Evolutionary conservation across 768 basidiomycete genomes (phyloP).

Genomic region (Hygrocybe punicea): DNA sequence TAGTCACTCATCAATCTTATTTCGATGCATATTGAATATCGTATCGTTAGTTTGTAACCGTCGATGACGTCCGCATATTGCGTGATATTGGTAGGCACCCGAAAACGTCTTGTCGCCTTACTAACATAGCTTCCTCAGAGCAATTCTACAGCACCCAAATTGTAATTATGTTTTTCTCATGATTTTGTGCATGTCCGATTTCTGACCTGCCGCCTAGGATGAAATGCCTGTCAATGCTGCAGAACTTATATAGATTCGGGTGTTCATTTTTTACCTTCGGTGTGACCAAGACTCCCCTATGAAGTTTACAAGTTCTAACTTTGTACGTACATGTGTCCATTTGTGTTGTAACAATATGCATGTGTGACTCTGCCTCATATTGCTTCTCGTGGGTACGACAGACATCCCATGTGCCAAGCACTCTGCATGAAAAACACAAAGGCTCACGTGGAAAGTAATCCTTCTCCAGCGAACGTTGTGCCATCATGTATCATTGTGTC

Average conservation of each 20-base stretch:
- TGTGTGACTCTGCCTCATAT: too few species aligned
- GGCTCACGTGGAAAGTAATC: too few species aligned
- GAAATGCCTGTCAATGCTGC: slow-evolving; percentile 99
- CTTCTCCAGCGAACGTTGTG: too few species aligned
- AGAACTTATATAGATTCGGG: slow-evolving; percentile 72
- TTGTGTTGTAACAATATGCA: too few species aligned
- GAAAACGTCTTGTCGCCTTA: not conserved
- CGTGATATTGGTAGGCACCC: slow-evolving; percentile 83
- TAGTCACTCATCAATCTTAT: slow-evolving; percentile 26
- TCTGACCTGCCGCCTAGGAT: slow-evolving; percentile 52
- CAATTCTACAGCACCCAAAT: slow-evolving; percentile 97
- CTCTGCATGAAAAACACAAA: too few species aligned
- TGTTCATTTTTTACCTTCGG: not conserved
- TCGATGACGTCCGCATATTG: slow-evolving; percentile 93
- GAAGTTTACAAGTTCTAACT: too few species aligned
- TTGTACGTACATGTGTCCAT: too few species aligned
- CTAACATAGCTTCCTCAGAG: slow-evolving; percentile 45
- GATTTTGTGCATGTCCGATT: slow-evolving; percentile 5
- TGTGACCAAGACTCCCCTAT: not conserved
- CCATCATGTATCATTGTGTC: too few species aligned
- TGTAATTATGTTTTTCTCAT: slow-evolving; percentile 43
- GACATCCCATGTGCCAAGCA: too few species aligned
- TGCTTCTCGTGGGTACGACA: too few species aligned
- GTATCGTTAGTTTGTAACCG: slow-evolving; percentile 71
- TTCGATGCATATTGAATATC: slow-evolving; percentile 11